Evolutionary conservation across 345 rosid genomes (phyloP).

Genomic region (Salix brachista): DNA sequence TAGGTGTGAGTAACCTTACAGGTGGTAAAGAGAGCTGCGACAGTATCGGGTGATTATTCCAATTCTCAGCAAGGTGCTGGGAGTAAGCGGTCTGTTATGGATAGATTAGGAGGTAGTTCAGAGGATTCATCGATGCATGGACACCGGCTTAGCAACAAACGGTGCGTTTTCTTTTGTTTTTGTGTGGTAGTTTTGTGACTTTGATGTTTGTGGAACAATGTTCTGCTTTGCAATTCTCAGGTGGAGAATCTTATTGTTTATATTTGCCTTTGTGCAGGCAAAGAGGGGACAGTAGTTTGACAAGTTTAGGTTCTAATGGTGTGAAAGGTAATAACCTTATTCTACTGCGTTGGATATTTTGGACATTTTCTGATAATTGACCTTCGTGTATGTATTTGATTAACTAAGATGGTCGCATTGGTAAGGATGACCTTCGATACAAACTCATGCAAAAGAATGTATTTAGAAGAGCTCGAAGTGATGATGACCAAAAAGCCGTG

Average conservation of each 20-base stretch:
- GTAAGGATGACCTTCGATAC: conserved; percentile 71
- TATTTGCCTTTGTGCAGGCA: conserved; percentile 49
- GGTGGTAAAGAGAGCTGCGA: conserved; percentile 76
- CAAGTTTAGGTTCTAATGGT: conserved; percentile 37
- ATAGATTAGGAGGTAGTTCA: conserved; percentile 60
- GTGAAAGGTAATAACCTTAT: conserved; percentile 42
- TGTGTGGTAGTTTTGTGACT: not conserved
- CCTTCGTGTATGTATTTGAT: conserved; percentile 19
- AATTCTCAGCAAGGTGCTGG: conserved; percentile 45
- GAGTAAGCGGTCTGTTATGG: conserved; percentile 75
- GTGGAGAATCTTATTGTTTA: conserved; percentile 2
- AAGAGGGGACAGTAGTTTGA: conserved; percentile 44
- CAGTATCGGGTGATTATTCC: conserved; percentile 32
- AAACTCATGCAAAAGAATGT: conserved; percentile 70
- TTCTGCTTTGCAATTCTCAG: not conserved
- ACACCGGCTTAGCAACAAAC: conserved; percentile 43
- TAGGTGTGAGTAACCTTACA: conserved; percentile 23
- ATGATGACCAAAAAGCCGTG: conserved; percentile 36
- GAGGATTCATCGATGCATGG: conserved; percentile 39
- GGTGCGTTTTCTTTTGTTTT: conserved; percentile 37
- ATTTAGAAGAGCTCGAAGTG: conserved; percentile 43
- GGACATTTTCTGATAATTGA: conserved; percentile 37
- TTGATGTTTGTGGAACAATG: not conserved
- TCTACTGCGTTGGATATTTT: conserved; percentile 5
- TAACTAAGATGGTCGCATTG: conserved; percentile 53